Base-by-base conservation (phyloP, 2,329 filamentous ascomycete species). In the Botrytis deweyae region DNA sequence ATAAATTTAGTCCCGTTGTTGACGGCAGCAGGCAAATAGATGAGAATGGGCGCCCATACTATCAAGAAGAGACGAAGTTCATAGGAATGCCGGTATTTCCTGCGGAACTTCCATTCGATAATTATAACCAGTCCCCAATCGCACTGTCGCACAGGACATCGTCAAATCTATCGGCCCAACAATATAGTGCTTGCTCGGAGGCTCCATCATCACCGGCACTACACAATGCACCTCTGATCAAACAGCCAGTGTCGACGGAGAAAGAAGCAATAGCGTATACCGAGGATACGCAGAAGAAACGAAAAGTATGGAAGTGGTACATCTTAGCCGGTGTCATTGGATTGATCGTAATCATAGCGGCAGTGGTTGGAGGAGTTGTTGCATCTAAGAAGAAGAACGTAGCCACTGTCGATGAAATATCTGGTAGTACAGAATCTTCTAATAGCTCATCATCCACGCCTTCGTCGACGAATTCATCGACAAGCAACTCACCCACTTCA, bases 41-140 rank as follows among this genome's bases (percentile, higher is more conserved):
- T 38, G 40, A 61, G 55, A 18, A 61, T 33, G 38, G 40, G 7
- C 46, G 40, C 38, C 36, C 40, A 29, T 29, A 66, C 22, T 70
- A 59, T 44, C 49, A 70, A 18, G 67, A 70, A 42, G 44, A 63
- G 12, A 38, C 69, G 5, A 71, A 71, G 36, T 71, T 71, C 33
- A 71, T 71, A 63, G 58, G 69, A 46, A 40, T 63, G 58, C 69
- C 69, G 2, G 69, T 63, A 7, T 71, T 71, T 5, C 58, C 58
- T 20, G 68, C 68, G 18, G 68, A 70, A 62, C 68, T 70, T 6
- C 29, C 49, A 16, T 70, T 44, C 29, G 38, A 70, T 46, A 59
- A 62, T 46, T 70, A 61, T 20, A 62, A n/a, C 29, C 29, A 40
- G 22, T 38, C 40, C 6, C 40, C 68, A 14, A 62, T 42, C 22